Evolutionary conservation across 2,329 filamentous ascomycete species (phyloP), one percentile per base, ranked within the genome.

Genomic region (Phaeosphaeriaceae sp.): DNA sequence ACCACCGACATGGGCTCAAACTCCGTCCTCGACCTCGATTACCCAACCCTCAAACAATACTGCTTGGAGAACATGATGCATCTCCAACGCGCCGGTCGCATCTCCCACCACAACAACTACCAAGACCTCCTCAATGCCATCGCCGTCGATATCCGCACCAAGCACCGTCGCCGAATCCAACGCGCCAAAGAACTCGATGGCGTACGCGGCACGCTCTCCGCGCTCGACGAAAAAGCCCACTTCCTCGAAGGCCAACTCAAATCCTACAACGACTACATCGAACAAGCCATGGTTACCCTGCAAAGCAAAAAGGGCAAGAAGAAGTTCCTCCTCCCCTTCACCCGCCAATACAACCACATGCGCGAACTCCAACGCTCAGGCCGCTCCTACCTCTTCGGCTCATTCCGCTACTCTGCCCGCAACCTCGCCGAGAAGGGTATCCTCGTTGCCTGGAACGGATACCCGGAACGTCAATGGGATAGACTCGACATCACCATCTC

Each of bases 41-140:
- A 98, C 79, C 88, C 91, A 54, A 93, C 97, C 61, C 86, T 99
- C 68, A 99, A 99, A 83, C 89, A 93, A 54, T 95, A 91, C 58
- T 94, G 94, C 3, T 84, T 99, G 7, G 94, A 99, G 78, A 98
- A 98, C 72, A 92, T 99, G 60, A 89, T 99, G 81, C 86, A 88
- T 17, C 86, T 99, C 42, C 94, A 99, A 79, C 89, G 92, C 65
- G 86, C 91, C 72, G 94, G 94, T 58, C 91, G 94, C 72, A 94
- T 99, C 68, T 93, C 90, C 35, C 84, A 89, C 26, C 83, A 93
- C 72, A 98, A 99, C 78, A 88, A 92, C 75, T 99, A 98, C 80
- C 95, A 99, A 80, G 95, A 99, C 74, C 86, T 99, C n/a, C 86
- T 99, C 65, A 99, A 99, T 74, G 93, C 93, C 63, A 97, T 99